Conservation (phyloP, 352 stramenopile genomes). For the Blastocystis sp. region DNA sequence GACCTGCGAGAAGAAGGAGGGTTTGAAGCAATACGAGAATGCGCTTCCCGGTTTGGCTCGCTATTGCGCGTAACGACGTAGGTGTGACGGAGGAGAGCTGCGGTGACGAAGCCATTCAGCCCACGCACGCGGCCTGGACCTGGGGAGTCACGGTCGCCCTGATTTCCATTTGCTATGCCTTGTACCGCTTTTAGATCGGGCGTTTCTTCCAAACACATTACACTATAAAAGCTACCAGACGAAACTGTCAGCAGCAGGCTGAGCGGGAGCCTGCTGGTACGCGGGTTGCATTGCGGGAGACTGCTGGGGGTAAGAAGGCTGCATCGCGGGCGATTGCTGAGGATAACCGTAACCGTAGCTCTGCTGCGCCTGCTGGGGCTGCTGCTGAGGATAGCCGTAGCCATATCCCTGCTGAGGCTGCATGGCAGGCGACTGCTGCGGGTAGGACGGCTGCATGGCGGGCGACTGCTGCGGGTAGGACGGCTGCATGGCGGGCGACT, state of each 20-base stretch:
- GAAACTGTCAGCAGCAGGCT: background rate
- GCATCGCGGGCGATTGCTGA: constrained; percentile 45
- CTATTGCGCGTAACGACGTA: background rate
- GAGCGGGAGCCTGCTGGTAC: background rate
- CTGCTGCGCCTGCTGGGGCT: background rate
- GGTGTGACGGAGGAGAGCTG: constrained; percentile 20
- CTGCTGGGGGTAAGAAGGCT: background rate
- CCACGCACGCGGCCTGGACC: constrained; percentile 18
- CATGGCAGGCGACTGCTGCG: background rate
- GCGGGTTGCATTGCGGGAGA: constrained; percentile 20
- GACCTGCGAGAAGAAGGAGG: constrained; percentile 60
- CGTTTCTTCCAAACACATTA: constrained; percentile 45
- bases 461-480: background rate
- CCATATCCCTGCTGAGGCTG: background rate
- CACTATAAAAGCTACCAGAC: constrained; percentile 17
- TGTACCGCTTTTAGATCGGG: constrained; percentile 10
- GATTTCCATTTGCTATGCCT: constrained; percentile 10
- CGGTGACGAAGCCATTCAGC: constrained; percentile 26
- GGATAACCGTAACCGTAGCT: constrained; percentile 25
- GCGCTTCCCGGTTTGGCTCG: background rate
- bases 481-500: constrained; percentile 15
- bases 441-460: background rate
- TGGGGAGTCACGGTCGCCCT: constrained; percentile 9
- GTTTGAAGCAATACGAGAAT: background rate
- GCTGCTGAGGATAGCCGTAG: constrained; percentile 2